Evolutionary conservation across 805 yeast genomes (phyloP).

Genomic region (Teunomyces panamensis): DNA sequence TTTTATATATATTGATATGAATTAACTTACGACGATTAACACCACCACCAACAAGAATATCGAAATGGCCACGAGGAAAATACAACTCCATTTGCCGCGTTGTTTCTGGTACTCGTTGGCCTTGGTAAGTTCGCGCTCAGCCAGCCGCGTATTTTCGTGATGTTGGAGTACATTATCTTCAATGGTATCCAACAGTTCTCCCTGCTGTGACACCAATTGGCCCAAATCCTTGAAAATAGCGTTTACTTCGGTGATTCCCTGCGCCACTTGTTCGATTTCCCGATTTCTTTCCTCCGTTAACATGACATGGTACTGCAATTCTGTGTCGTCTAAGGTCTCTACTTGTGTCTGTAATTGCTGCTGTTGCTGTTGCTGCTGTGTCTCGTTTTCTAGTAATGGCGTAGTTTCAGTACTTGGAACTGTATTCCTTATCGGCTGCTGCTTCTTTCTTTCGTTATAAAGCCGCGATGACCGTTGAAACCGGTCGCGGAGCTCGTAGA

Average conservation of each 20-base stretch:
- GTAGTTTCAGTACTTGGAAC: slow-evolving; percentile 25
- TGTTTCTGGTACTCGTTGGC: slow-evolving; percentile 74
- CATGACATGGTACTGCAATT: slow-evolving; percentile 60
- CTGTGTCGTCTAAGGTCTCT: slow-evolving; percentile 42
- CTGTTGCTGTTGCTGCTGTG: slow-evolving; percentile 29
- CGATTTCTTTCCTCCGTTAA: slow-evolving; percentile 70
- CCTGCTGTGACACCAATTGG: slow-evolving; percentile 77
- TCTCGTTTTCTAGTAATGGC: slow-evolving; percentile 33
- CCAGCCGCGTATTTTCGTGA: slow-evolving; percentile 63
- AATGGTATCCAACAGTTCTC: slow-evolving; percentile 76
- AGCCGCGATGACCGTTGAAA: slow-evolving; percentile 42
- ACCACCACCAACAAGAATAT: slow-evolving; percentile 58
- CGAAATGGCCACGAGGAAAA: slow-evolving; percentile 55
- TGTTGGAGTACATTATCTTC: slow-evolving; percentile 73
- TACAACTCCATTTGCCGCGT: slow-evolving; percentile 72
- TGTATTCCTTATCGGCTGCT: slow-evolving; percentile 15
- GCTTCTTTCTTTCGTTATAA: slow-evolving; percentile 48
- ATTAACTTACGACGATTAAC: slow-evolving; percentile 48
- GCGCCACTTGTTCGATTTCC: slow-evolving; percentile 68
- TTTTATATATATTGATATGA: neutral
- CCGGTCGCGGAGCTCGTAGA: slow-evolving; percentile 45
- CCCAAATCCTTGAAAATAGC: slow-evolving; percentile 81
- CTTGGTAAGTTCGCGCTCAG: slow-evolving; percentile 63
- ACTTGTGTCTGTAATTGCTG: slow-evolving; percentile 32
- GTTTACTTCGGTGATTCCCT: slow-evolving; percentile 82